Evolutionary conservation across 441 rosid species (phyloP), one percentile per base, ranked within the genome.

Genomic region (Gossypium schwendimanii): DNA sequence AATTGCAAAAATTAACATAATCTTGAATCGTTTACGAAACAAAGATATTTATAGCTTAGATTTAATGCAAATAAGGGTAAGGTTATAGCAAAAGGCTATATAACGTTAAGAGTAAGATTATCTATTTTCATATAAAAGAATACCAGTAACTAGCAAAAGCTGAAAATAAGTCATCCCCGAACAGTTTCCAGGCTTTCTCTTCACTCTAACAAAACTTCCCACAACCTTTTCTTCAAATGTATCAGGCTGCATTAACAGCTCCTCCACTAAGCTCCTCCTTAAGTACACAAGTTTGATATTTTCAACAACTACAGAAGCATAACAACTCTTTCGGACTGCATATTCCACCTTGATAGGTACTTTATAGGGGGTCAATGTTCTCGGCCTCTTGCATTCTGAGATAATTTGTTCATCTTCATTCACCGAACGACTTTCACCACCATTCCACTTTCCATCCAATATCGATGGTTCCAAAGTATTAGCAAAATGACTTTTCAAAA

Each of bases 171-270:
- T 77, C 70, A 53, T 84, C 53, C 24, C 79, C 6, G 5, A 53
- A 70, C 41, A 60, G 62, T 81, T 81, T 21, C 61, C 67, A 18
- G 76, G 73, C 69, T 76, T 83, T 58, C 47, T 63, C 78, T 81
- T 84, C 2, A 88, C 81, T 80, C 81, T 84, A 62, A 88, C 83
- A 66, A 86, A 84, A 81, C 85, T 77, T 73, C 89, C 92, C n/a
- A 82, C 72, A 12, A 86, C 70, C 77, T 88, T 88, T 31, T 39
- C 78, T 59, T 82, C 87, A 58, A 83, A 84, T 52, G 41, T 73
- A 44, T 84, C 78, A 9, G 77, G 52, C 61, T 84, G 84, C 74
- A 75, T 75, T 31, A 41, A 36, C 71, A 88, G 58, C 76, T 80
- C 80, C 77, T 86, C 83, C 62, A 86, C 81, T 49, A 86, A 77